These are phyloP conservation scores for Berkeleyomyces rouxiae DNA, from an alignment of 2,329 filamentous ascomycete genomes.

Conservation along the genomic window DNA sequence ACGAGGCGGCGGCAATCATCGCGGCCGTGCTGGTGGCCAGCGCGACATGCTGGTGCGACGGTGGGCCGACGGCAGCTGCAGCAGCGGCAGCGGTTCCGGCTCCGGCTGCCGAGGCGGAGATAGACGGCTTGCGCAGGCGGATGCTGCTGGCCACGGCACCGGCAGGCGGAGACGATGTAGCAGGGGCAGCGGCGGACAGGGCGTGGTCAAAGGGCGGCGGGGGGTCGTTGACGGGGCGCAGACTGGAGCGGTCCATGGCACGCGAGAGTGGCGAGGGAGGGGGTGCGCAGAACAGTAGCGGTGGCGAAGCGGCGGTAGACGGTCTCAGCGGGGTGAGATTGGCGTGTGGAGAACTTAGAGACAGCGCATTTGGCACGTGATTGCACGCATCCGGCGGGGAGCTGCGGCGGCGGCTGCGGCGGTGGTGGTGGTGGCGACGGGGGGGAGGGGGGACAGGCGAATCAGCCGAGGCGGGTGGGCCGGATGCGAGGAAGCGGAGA, in stretches of 20 bases:
- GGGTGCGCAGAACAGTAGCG: too few relatives aligned
- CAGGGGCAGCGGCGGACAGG: neutral
- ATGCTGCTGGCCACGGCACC: neutral
- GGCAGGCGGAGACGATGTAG: neutral
- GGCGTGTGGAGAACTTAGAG: too few relatives aligned
- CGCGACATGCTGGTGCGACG: neutral
- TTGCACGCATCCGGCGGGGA: too few relatives aligned
- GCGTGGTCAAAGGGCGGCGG: conserved; percentile 10
- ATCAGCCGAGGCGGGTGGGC: too few relatives aligned
- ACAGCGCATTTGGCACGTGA: too few relatives aligned
- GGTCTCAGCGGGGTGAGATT: too few relatives aligned
- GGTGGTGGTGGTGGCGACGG: too few relatives aligned
- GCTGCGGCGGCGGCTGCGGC: too few relatives aligned
- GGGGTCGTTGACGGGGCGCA: conserved; percentile 8
- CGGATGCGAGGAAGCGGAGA: too few relatives aligned
- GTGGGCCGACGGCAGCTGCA: neutral
- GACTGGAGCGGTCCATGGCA: conserved; percentile 6
- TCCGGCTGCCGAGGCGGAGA: neutral
- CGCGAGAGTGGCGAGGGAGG: neutral
- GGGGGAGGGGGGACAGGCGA: too few relatives aligned
- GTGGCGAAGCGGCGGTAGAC: too few relatives aligned
- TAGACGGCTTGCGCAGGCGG: neutral
- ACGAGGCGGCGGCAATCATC: conserved; percentile 1
- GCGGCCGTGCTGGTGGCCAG: neutral
- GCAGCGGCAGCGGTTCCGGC: neutral